Base-by-base conservation (phyloP, 768 basidiomycete species). In the Pleurotus tuber-regium region DNA sequence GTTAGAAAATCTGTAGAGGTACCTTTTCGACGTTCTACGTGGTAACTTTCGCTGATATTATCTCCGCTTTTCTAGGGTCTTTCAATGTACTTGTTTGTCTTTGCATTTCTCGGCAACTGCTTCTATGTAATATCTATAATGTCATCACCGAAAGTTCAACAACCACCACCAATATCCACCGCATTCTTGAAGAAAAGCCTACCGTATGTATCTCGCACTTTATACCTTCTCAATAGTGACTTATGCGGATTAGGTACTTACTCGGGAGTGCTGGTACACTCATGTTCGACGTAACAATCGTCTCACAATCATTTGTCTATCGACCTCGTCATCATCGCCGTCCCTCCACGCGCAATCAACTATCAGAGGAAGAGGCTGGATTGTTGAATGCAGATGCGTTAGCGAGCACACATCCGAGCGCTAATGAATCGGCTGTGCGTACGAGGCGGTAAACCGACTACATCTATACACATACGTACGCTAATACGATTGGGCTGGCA, bases 91-190 rank as follows among this genome's bases (percentile, higher is more conserved):
- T 77, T 99, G 18, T 99, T 99, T 66, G 65, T 95, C 28, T 92
- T 88, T 64, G 97, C 97, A 5, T 98, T 98, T 66, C 69, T 89
- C 23, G 97, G 97, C 51, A 99, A 99, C 67, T 68, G 82, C 8
- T 93, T 96, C 64, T 98, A 99, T 66, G 96, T 96, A 41, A 67
- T 86, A 16, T 96, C 93, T 2, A 89, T 98, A 59, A 63, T 97
- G n/a, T 76, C 83, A 6, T 91, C 90, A 33, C 87, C 92, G 4
- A 71, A 77, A 48, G 71, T 83, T 35, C 70, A 65, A 48, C 69
- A 77, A 18, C 81, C 87, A 12, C 78, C 82, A 9, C 77, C 80
- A 4, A 74, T 77, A 59, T 79, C 89, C 1, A 72, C 76, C 0
- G 74, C 79, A 30, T 94, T 86, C 65, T 70, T 96, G 14, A 75